phyloP scores from a whole-genome alignment of 1,284 basidiomycete species.

The Fomitopsis schrenkii region DNA sequence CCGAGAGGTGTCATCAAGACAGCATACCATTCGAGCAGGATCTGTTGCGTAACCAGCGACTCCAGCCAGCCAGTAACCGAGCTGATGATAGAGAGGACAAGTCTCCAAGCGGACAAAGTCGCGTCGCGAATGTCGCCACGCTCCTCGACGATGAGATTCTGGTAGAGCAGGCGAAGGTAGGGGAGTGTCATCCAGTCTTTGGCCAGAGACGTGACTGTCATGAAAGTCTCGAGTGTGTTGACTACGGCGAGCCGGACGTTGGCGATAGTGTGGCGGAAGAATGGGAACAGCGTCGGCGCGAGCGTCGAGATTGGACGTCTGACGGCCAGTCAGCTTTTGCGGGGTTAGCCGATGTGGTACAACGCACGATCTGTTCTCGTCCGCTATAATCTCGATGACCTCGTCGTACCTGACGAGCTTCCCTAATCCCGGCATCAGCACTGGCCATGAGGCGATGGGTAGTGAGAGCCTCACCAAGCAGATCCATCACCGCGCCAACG shows the following conservation, averaged over 20 bases:
- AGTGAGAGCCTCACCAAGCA: slow-evolving; percentile 59
- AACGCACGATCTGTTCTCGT: slow-evolving; percentile 63
- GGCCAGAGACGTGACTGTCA: slow-evolving; percentile 72
- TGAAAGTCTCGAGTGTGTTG: slow-evolving; percentile 85
- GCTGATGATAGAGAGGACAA: slow-evolving; percentile 58
- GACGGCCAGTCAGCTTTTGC: background rate
- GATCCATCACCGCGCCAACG: slow-evolving; percentile 96
- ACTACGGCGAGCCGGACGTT: slow-evolving; percentile 93
- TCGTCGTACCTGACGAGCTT: slow-evolving; percentile 79
- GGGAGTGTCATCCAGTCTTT: slow-evolving; percentile 80
- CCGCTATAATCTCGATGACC: slow-evolving; percentile 75
- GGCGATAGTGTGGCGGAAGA: slow-evolving; percentile 96
- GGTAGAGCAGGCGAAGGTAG: slow-evolving; percentile 85
- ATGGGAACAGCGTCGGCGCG: slow-evolving; percentile 89
- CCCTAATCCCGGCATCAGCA: slow-evolving; percentile 39
- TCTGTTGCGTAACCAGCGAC: slow-evolving; percentile 46
- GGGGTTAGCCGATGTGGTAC: background rate
- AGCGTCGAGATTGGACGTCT: slow-evolving; percentile 78
- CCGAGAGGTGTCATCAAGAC: slow-evolving; percentile 93
- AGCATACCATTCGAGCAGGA: slow-evolving; percentile 78
- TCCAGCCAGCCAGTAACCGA: slow-evolving; percentile 45
- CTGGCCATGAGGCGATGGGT: slow-evolving; percentile 1
- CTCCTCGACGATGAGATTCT: slow-evolving; percentile 95
- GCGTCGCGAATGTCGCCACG: slow-evolving; percentile 80
- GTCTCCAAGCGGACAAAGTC: slow-evolving; percentile 78